Percentiles rank a stretch among this genome's conserved stretches.
These are phyloP conservation scores for Suhomyces terraborum DNA, from an alignment of 1,139 yeast genomes.

Conservation along the genomic window DNA sequence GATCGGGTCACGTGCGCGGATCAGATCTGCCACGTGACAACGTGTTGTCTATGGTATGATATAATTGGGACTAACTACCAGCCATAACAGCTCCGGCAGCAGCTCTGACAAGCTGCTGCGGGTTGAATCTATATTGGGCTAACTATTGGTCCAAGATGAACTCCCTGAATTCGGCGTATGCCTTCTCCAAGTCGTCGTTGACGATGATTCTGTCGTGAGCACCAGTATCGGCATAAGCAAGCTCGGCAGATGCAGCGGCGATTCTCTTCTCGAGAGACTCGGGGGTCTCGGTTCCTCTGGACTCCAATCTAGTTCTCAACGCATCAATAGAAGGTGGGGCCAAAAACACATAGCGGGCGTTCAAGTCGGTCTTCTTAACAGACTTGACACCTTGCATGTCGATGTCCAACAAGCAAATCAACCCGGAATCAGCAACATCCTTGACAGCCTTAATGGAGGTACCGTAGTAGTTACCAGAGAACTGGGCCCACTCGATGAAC, in stretches of 20 bases:
- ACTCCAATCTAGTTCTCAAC: constrained; percentile 69
- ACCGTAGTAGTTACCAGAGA: constrained; percentile 96
- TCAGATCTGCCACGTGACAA: too few relatives aligned
- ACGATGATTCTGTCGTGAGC: constrained; percentile 89
- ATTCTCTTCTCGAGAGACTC: constrained; percentile 84
- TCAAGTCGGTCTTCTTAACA: constrained; percentile 77
- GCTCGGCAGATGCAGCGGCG: constrained; percentile 81
- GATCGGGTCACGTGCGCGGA: too few relatives aligned
- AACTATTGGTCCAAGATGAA: constrained; percentile 55
- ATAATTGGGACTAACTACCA: too few relatives aligned
- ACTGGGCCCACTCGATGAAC: constrained; percentile 97
- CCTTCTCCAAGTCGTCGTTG: constrained; percentile 88
- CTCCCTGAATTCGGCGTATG: constrained; percentile 76
- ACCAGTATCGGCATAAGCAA: constrained; percentile 86
- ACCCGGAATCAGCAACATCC: constrained; percentile 65
- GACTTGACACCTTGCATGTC: constrained; percentile 99
- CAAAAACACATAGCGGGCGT: constrained; percentile 82
- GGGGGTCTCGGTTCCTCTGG: constrained; percentile 92
- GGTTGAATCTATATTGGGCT: background rate
- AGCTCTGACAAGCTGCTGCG: background rate
- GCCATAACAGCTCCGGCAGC: too few relatives aligned
- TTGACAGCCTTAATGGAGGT: constrained; percentile 85
- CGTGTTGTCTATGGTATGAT: too few relatives aligned
- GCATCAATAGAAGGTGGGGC: constrained; percentile 91
- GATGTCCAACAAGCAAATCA: constrained; percentile 87